Percentiles rank a stretch among this genome's conserved stretches.
These are phyloP conservation scores for Adansonia digitata DNA, from an alignment of 345 rosid genomes.

Conservation along the genomic window DNA sequence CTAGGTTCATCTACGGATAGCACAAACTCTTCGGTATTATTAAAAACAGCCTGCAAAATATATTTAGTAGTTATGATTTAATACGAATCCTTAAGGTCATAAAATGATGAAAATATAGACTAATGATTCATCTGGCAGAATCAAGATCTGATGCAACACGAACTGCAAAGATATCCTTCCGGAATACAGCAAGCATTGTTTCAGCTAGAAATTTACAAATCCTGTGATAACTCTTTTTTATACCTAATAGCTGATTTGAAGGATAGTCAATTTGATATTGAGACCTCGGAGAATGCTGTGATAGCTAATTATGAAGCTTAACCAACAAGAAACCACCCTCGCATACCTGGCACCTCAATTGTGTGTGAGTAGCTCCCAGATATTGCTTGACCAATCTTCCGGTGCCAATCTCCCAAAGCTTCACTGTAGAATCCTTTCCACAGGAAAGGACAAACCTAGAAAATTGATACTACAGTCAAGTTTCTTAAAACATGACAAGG, in stretches of 20 bases:
- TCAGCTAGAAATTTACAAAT: neutral
- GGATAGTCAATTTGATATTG: neutral
- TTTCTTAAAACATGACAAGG: neutral
- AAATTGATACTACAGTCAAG: slow-evolving; percentile 14
- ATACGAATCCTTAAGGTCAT: neutral
- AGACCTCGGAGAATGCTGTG: neutral
- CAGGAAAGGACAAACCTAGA: slow-evolving; percentile 76
- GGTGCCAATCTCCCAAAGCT: slow-evolving; percentile 78
- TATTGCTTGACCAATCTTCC: slow-evolving; percentile 76
- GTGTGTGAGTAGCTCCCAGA: slow-evolving; percentile 59
- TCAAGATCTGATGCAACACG: neutral
- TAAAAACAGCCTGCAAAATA: slow-evolving; percentile 66
- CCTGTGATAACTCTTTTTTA: neutral
- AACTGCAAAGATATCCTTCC: neutral
- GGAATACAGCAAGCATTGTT: neutral
- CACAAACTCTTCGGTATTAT: slow-evolving; percentile 76
- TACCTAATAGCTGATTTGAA: neutral
- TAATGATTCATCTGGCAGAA: neutral
- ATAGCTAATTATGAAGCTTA: neutral
- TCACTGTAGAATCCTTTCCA: slow-evolving; percentile 71
- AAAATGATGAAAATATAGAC: neutral
- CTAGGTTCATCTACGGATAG: slow-evolving; percentile 51
- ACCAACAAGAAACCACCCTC: neutral
- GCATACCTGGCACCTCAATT: slow-evolving; percentile 67
- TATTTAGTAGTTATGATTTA: neutral